Base-by-base conservation (phyloP, 73 alveolate species). In the Urostyla sp. region DNA sequence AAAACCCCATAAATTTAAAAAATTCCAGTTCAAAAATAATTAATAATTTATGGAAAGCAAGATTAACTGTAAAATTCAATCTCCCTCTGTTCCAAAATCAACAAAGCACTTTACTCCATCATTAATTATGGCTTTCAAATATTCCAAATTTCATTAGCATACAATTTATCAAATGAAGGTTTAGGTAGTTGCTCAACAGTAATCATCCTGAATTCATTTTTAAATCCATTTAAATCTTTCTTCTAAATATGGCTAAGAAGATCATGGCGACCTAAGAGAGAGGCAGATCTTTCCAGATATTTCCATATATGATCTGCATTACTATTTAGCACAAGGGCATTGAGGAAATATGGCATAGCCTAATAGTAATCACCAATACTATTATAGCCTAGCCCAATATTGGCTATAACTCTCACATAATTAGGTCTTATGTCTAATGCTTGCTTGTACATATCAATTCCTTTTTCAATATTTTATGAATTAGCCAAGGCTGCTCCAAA, bases 401-500 rank as follows among this genome's bases (percentile, higher is more conserved):
- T 95, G 6, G 95, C 98, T 95, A 96, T 79, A 7, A 92, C 95
- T 80, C 99, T 83, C 7, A 93, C 98, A 37, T 84, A 81, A 78
- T 90, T 92, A n/a, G 99, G 99, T 61, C 94, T 90, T 18, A 95
- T 57, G 31, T 89, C 96, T 7, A 95, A 60, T 0, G 98, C 98
- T 58, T 77, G 49, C 36, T 90, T 89, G 67, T 95, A 95, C n/a
- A 89, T 80, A 24, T 80, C 58, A 21, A 90, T 54, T 7, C 96
- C 97, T 82, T 53, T 52, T 30, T 90, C 90, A 15, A 88, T 85
- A 5, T 77, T 69, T 0, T 89, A 85, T n/a, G 72, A 37, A 56
- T 95, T 87, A 0, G 99, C 98, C 35, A 92, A 81, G 0, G 97
- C 94, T 11, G 99, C 99, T 15, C 99, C 99, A 26, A 80, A 90